Base-by-base conservation (phyloP, 176 grass and related monocot species). In the Bonia amplexicaulis region DNA sequence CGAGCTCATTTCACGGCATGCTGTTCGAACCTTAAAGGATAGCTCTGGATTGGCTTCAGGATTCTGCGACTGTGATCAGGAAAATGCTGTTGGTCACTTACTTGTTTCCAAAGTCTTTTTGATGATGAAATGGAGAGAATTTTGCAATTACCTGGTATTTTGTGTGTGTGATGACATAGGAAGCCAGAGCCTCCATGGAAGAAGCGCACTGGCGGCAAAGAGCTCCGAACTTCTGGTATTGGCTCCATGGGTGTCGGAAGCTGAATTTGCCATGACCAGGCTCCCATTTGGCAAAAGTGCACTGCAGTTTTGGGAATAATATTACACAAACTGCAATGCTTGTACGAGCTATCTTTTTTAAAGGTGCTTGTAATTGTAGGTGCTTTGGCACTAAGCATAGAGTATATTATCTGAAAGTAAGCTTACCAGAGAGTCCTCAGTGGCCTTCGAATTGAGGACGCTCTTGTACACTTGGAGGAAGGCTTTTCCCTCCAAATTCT, bases 281-380 rank as follows among this genome's bases (percentile, higher is more conserved):
- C 66, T 98, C 93, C 96, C 96, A 98, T 59, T 88, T 95, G 72
- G 96, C 93, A 63, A 98, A 92, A 70, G 89, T 95, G 45, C 71
- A 72, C 96, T 98, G 93, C 83, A 79, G 17, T 67, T 85, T 80
- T 7, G 13, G 16, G 15, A 69, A 83, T 26, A 53, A 49, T 72
- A 27, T 69, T 16, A 78, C 29, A 22, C 12, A 46, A 83, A 33
- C 54, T 39, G 12, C 29, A 26, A 5, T 22, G 10, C 66, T 73
- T 31, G 40, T 15, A 77, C 6, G 49, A 66, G 3, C 1, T 29
- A 17, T 51, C 17, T 82, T 82, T 71, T 6, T 60, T 9, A 0
- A 44, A 47, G 39, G 13, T 46, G 25, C 59, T 22, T 26, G 22
- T 31, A 31, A 31, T 31, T 31, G 29, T 17, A 11, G 37, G 25